Evolutionary conservation across 2,329 filamentous ascomycete species (phyloP), one percentile per base, ranked within the genome.

Genomic region (Colletotrichum navitas): DNA sequence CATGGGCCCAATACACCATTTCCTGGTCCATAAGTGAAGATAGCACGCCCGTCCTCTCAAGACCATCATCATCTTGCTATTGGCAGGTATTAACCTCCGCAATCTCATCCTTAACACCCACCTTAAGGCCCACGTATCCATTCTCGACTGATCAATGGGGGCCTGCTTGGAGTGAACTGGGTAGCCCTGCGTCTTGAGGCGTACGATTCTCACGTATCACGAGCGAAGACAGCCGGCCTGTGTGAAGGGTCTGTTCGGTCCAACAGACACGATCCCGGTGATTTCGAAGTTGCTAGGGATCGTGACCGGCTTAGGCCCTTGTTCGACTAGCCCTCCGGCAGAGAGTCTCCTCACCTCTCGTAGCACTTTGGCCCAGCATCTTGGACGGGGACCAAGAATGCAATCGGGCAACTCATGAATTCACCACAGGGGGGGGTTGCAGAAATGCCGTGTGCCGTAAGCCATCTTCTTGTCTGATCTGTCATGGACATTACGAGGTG

Each of bases 371-470:
- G 6, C 8, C 18, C 41, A 12, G 43, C 58, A 24, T 14, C 21
- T 34, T 32, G 18, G 21, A 34, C 41, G 29, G 51, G 18, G 51
- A 55, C 34, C 51, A 52, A 52, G 49, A 6, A 16, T 29, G 16
- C n/a, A 52, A 32, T 14, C 24, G 49, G 45, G 58, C 58, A 60
- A 24, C 39, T 34, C 41, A n/a, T 32, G 34, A 18, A 51, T 32
- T 47, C 51, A 39, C 34, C 39, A 58, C 16, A 41, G n/a, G n/a
- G 34, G 54, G 41, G 24, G 6, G 18, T 32, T 29, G n/a, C 54
- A 45, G 54, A 70, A 54, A 47, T 66, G 55, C 56, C 49, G 56
- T 67, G 56, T 70, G 43, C 29, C n/a, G 54, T 21, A 24, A 51
- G 29, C 34, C 14, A 32, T 6, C 14, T 52, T 45, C 32, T 41